Base-by-base conservation (phyloP, 805 yeast genomes). In the Clavispora vitiphila region DNA sequence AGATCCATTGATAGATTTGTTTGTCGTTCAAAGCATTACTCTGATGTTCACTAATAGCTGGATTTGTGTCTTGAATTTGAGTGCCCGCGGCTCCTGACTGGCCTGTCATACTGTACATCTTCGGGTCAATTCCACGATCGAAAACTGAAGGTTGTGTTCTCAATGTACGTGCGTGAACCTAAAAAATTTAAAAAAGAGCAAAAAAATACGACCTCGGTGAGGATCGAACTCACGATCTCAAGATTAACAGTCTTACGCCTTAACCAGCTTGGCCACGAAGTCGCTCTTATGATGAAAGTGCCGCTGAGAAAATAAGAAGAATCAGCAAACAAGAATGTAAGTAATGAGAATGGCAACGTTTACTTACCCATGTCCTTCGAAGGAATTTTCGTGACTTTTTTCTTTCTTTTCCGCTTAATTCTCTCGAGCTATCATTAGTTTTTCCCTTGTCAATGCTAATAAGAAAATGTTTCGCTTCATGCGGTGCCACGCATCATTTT, bases 1-100 rank as follows among this genome's bases (percentile, higher is more conserved):
- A 75, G 35, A 93, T 86, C 96, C 96, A 88, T 46, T 81, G 82
- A 60, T 81, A 87, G 6, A 91, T 91, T 55, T 86, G 85, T 41
- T 86, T 86, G 58, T 88, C 95, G 42, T 60, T 63, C 25, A 69
- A 55, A 1, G 75, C 72, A 26, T 57, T 58, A 23, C 38, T 42
- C 31, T 37, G 29, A 35, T 40, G 31, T 5, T 39, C 38, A 29
- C 16, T 15, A 3, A 29, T 9, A 10, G 32, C 19, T 10, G 34
- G 18, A 23, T 20, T 21, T n/a, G 10, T 8, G 6, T 36, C 21
- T 26, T 23, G 24, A 15, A 19, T 16, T 26, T 24, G 38, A 18
- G 14, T 11, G 27, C 24, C 21, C 8, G 16, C 18, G 8, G 22
- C 16, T 24, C 31, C 19, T 31, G 24, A 15, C 20, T 27, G 25